Evolutionary conservation across 768 basidiomycete genomes (phyloP), one percentile per base, ranked within the genome.

Genomic region (Coprinellus micaceus): DNA sequence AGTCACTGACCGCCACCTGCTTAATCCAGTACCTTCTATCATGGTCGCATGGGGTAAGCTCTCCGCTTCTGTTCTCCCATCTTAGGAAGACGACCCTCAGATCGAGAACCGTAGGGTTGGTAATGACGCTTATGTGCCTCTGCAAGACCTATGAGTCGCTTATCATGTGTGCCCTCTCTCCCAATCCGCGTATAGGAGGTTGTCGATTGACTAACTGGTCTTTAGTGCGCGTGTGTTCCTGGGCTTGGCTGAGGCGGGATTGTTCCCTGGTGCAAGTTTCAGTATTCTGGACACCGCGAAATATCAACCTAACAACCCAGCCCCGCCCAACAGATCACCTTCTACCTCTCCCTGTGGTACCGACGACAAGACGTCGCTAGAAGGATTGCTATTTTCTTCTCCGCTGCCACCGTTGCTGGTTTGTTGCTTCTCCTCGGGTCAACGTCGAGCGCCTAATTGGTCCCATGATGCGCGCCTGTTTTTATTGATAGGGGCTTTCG

Each of bases 371-470:
- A 87, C 62, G 78, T 84, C 43, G 83, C 80, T 17, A 70, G 69
- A 61, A 78, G 85, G 25, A 77, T 84, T 54, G 82, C 84, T 3
- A 72, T 86, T 36, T 86, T 87, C 73, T 85, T 85, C 66, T 79
- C 79, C 19, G 82, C 83, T 36, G 82, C 83, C 11, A 84, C 82
- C 1, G 63, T 81, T 33, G 78, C 83, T 17, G 83, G 82, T 72
- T 63, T 66, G 21, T 39, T 79, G 15, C 9, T 28, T 29, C 6
- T 13, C 19, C 1, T 28, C 12, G 25, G 15, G 10, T 11, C 6
- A 49, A 24, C 6, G 24, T 19, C 12, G 44, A 21, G 15, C 10
- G 40, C 44, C 21, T 21, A 52, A n/a, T n/a, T 33, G 9, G 29
- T 15, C n/a, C 5, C n/a, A 12, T 52, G 50, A n/a, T n/a, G n/a